Percentiles rank a stretch among this genome's conserved stretches.
Conservation (phyloP, 2,329 filamentous ascomycete genomes). For the Emydomyces testavorans region DNA sequence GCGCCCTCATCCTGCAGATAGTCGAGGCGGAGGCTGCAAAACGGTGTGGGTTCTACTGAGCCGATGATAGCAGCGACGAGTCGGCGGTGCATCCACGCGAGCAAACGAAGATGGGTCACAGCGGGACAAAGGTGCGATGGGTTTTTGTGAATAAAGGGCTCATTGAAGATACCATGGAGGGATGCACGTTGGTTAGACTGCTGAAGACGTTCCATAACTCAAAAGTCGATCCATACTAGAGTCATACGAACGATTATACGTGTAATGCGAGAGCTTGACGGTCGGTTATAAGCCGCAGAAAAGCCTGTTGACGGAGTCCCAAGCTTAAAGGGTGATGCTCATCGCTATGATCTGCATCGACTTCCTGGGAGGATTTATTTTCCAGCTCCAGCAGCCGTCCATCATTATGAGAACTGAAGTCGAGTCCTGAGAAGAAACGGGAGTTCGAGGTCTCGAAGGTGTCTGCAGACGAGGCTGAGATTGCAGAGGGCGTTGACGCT, state of each 20-base stretch:
- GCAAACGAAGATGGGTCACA: constrained; percentile 12
- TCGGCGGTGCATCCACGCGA: constrained; percentile 14
- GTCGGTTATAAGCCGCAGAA: constrained; percentile 9
- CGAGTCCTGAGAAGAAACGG: constrained; percentile 8
- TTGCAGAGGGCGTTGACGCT: neutral
- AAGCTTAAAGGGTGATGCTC: constrained; percentile 8
- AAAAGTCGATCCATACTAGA: constrained; percentile 9
- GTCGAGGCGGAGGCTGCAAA: constrained; percentile 3
- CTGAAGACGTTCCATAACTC: constrained; percentile 14
- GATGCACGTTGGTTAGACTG: constrained; percentile 12
- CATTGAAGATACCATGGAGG: neutral
- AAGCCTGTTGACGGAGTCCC: constrained; percentile 9
- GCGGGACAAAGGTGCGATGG: constrained; percentile 12
- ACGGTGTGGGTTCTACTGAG: constrained; percentile 7
- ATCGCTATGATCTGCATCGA: constrained; percentile 7
- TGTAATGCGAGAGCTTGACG: constrained; percentile 4
- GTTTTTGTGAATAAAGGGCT: constrained; percentile 9
- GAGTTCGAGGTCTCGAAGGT: neutral
- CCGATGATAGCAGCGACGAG: constrained; percentile 12
- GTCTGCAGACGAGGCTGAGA: constrained; percentile 2
- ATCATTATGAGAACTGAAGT: constrained; percentile 11
- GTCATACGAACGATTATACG: constrained; percentile 11
- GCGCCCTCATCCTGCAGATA: constrained; percentile 13
- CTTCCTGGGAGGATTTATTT: constrained; percentile 5
- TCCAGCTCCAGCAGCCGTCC: constrained; percentile 7